These are phyloP conservation scores for Komagataella phaffii DNA, from an alignment of 805 yeast genomes.

Conservation along the genomic window DNA sequence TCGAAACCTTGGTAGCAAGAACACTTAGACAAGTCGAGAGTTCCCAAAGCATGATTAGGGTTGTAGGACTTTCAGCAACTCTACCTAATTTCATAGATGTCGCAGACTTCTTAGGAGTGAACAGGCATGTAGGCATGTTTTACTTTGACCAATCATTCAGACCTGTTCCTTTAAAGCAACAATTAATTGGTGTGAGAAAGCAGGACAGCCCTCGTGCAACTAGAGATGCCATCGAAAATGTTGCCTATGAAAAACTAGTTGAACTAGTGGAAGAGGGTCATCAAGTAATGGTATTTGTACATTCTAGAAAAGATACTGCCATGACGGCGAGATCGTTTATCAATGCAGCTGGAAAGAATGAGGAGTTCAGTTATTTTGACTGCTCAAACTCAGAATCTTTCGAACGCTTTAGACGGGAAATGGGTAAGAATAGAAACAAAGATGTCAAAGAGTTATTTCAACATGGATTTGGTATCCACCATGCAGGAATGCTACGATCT, in stretches of 20 bases:
- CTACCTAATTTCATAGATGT: constrained; percentile 87
- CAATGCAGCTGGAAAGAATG: constrained; percentile 47
- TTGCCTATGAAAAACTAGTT: constrained; percentile 62
- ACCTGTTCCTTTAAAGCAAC: constrained; percentile 88
- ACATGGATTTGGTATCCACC: constrained; percentile 85
- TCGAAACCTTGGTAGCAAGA: constrained; percentile 89
- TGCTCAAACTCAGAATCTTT: constrained; percentile 29
- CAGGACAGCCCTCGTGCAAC: constrained; percentile 68
- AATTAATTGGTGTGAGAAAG: constrained; percentile 75
- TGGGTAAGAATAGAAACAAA: constrained; percentile 56
- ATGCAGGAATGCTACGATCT: constrained; percentile 90
- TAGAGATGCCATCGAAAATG: constrained; percentile 59
- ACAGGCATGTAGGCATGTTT: constrained; percentile 82
- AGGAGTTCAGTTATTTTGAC: constrained; percentile 47
- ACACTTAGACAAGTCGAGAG: constrained; percentile 92
- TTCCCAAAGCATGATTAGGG: constrained; percentile 84
- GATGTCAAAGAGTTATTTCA: constrained; percentile 73
- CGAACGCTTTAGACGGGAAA: constrained; percentile 44
- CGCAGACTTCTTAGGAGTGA: constrained; percentile 88
- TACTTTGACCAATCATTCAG: constrained; percentile 88
- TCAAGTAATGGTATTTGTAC: constrained; percentile 85
- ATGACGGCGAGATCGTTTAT: constrained; percentile 71
- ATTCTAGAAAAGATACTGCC: constrained; percentile 83
- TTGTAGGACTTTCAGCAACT: constrained; percentile 91
- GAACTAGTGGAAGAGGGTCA: constrained; percentile 51